Evolutionary conservation across 2,329 filamentous ascomycete genomes (phyloP), one percentile per base, ranked within the genome.

Genomic region (Cercospora nicotianae): DNA sequence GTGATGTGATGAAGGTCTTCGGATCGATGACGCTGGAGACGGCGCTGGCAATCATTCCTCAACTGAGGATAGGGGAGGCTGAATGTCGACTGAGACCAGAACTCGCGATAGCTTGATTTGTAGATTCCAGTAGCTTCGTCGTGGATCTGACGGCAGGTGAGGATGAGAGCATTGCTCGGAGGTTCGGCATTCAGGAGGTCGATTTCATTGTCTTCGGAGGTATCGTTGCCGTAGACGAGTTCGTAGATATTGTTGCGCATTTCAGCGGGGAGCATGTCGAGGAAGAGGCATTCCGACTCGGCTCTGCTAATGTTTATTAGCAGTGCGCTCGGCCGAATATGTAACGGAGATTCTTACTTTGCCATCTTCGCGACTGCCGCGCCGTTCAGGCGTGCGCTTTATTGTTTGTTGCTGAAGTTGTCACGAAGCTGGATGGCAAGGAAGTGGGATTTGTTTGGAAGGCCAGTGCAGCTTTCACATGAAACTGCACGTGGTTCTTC

Each of bases 241-340:
- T 65, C 55, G 63, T 65, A 65, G 16, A 65, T 60, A 9, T 65
- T 42, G 55, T 65, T 65, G 0, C 63, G 53, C 10, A 60, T 31
- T 13, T 60, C 57, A 18, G 63, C 8, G 0, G 63, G 60, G 0
- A 63, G 42, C 23, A 6, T 33, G 55, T 59, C 30, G 30, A 59
- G 60, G 42, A 31, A 63, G 60, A 28, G 28, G 33, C 33, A 36
- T 13, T 13, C 33, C 33, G 33, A 36, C 33, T 36, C 31, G 31
- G 10, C 31, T 33, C 31, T 33, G 31, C 31, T 31, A 8, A 8
- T 31, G 10, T 7, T 7, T 7, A 9, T 31, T 31, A 31, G 30
- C 30, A 31, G 10, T 31, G 30, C 8, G 30, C 30, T 31, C 30
- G 7, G 30, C 30, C 30, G 30, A 31, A 31, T 8, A 31, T 31